Evolutionary conservation across 768 basidiomycete genomes (phyloP).

Genomic region (Agaricus subrufescens): DNA sequence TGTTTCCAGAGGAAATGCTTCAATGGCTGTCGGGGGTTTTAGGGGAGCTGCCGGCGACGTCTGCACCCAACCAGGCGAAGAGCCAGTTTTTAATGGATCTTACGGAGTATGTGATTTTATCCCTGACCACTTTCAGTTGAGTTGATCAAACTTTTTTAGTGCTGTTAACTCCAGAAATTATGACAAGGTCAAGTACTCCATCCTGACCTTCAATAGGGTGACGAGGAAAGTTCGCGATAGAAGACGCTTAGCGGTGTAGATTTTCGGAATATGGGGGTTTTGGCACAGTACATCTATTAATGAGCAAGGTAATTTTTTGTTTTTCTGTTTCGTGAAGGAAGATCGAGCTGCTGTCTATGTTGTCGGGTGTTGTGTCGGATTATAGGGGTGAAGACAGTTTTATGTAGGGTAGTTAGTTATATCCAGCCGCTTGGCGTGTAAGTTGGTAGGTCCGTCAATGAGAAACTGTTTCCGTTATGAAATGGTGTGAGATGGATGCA

Average conservation of each 20-base stretch:
- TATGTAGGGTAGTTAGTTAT: neutral
- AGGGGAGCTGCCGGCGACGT: slow-evolving; percentile 59
- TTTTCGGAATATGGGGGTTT: slow-evolving; percentile 17
- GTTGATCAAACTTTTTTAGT: slow-evolving; percentile 31
- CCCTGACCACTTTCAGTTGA: slow-evolving; percentile 5
- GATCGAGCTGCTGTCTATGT: too few species aligned
- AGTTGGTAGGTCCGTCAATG: neutral
- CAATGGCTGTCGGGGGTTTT: slow-evolving; percentile 71
- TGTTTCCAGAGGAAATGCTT: slow-evolving; percentile 68
- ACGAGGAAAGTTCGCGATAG: slow-evolving; percentile 73
- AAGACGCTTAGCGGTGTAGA: slow-evolving; percentile 37
- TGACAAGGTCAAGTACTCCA: slow-evolving; percentile 80
- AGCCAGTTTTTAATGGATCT: slow-evolving; percentile 71
- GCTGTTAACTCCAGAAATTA: slow-evolving; percentile 59
- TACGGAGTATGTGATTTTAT: slow-evolving; percentile 50
- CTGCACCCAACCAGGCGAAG: slow-evolving; percentile 62
- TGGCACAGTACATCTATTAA: slow-evolving; percentile 2
- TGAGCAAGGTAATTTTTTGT: slow-evolving; percentile 11
- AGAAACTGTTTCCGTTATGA: neutral
- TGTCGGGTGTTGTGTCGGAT: too few species aligned
- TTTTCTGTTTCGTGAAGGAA: neutral
- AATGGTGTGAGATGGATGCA: too few species aligned
- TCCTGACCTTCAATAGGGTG: slow-evolving; percentile 64
- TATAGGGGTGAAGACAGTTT: neutral
- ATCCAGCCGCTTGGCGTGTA: neutral